Conservation (phyloP, 495 filamentous ascomycete genomes). For the Penicillium riverlandense region DNA sequence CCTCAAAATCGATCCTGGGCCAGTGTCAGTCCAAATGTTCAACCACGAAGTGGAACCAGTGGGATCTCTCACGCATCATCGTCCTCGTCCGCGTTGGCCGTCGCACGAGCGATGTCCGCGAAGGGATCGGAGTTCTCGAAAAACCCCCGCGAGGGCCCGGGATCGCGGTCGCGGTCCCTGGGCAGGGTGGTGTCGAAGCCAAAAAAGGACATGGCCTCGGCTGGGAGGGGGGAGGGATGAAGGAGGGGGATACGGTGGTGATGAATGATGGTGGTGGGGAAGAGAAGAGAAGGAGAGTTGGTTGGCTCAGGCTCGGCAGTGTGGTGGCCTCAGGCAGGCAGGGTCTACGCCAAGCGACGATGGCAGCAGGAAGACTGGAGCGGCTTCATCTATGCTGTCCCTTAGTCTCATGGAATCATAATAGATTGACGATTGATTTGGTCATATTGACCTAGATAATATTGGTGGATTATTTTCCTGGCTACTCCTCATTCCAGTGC, state of each 20-base stretch:
- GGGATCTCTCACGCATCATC: constrained; percentile 63
- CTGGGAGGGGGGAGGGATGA: constrained; percentile 5
- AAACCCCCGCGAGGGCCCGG: constrained; percentile 64
- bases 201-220: constrained; percentile 70
- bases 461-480: too few relatives aligned
- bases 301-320: constrained; percentile 4
- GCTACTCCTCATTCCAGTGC: too few relatives aligned
- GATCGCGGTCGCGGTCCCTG: constrained; percentile 40
- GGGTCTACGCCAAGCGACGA: constrained; percentile 4
- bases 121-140: constrained; percentile 83
- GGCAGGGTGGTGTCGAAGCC: constrained; percentile 69
- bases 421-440: too few relatives aligned
- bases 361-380: neutral
- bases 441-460: too few relatives aligned
- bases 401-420: too few relatives aligned
- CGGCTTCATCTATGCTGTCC: too few relatives aligned
- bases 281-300: constrained; percentile 7
- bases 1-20: constrained; percentile 80
- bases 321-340: constrained; percentile 8
- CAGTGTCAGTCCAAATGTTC: neutral
- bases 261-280: constrained; percentile 8
- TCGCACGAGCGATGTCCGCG: constrained; percentile 60
- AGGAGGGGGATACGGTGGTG: constrained; percentile 5
- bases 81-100: constrained; percentile 49
- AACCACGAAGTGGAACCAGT: neutral